These are phyloP conservation scores for Mycena amicta DNA, from an alignment of 768 basidiomycete species.

Conservation along the genomic window DNA sequence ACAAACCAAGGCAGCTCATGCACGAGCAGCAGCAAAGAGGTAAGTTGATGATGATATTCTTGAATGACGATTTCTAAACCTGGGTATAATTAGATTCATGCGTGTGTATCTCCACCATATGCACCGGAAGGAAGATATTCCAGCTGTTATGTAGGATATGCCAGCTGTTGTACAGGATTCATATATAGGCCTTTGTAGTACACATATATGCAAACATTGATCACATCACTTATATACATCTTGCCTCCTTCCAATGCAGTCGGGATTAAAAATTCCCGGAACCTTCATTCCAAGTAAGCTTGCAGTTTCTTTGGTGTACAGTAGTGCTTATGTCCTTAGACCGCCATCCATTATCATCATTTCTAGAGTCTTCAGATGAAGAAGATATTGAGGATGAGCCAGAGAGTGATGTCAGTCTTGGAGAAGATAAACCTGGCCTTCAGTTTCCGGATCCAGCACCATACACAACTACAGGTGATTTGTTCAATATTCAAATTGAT, in stretches of 20 bases:
- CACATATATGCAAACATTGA: background rate
- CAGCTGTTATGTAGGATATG: background rate
- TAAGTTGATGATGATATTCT: background rate
- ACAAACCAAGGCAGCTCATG: background rate
- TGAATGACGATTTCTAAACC: background rate
- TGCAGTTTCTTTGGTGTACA: background rate
- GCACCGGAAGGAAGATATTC: background rate
- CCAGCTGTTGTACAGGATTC: background rate
- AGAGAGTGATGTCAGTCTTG: background rate
- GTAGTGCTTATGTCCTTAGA: background rate
- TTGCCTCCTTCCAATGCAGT: background rate
- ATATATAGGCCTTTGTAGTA: too few species aligned
- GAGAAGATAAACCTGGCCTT: too few species aligned
- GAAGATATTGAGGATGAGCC: background rate
- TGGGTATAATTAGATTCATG: slow-evolving; percentile 2
- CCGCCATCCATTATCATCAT: background rate
- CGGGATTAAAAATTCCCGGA: background rate
- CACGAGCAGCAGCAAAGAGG: background rate
- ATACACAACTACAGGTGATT: background rate
- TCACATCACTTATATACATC: background rate
- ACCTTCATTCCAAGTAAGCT: background rate
- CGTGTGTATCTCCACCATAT: background rate
- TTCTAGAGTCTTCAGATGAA: background rate
- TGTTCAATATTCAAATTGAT: background rate
- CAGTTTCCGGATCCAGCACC: too few species aligned